phyloP scores from a whole-genome alignment of 352 stramenopile genomes.

The Blastocystis sp. region DNA sequence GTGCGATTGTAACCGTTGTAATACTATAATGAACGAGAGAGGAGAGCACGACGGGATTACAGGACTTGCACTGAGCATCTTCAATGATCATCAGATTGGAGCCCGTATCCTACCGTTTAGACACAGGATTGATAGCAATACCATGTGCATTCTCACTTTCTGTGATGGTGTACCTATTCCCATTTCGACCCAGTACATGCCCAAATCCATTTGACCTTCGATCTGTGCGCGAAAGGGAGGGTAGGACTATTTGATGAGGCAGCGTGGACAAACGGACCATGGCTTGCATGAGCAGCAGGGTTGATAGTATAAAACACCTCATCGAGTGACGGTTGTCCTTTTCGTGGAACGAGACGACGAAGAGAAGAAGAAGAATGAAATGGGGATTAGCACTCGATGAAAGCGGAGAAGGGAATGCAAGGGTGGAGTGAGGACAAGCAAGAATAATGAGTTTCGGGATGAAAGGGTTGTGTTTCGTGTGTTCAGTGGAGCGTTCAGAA shows the following conservation, averaged over 20 bases:
- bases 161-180: constrained; percentile 4
- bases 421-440: too few relatives aligned
- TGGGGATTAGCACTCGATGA: too few relatives aligned
- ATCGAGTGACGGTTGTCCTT: too few relatives aligned
- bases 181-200: constrained; percentile 57
- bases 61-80: background rate
- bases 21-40: constrained; percentile 38
- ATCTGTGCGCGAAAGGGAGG: constrained; percentile 9
- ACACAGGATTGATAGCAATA: background rate
- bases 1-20: constrained; percentile 6
- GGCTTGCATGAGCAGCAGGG: too few relatives aligned
- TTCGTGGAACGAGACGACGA: too few relatives aligned
- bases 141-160: constrained; percentile 35
- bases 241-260: constrained; percentile 24
- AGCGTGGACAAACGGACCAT: too few relatives aligned
- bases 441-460: too few relatives aligned
- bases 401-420: too few relatives aligned
- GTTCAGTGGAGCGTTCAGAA: too few relatives aligned
- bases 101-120: constrained; percentile 33
- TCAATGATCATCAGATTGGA: constrained; percentile 26
- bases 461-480: too few relatives aligned
- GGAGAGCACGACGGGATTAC: background rate
- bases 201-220: constrained; percentile 8
- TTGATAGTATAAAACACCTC: too few relatives aligned
- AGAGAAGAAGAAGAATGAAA: too few relatives aligned